Conservation (phyloP, 352 stramenopile genomes). For the Phytophthora pseudosyringae region DNA sequence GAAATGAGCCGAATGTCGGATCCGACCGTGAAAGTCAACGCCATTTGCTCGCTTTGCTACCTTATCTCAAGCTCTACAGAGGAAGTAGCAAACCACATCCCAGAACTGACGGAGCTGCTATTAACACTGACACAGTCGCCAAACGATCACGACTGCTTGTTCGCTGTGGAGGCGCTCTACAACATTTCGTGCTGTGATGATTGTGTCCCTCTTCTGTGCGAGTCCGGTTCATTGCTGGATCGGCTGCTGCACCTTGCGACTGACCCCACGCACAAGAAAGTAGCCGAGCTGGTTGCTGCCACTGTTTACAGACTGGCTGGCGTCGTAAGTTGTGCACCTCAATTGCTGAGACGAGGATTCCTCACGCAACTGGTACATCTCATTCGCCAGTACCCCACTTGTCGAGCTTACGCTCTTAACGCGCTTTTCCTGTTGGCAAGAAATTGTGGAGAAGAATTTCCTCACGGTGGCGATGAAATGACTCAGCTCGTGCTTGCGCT, state of each 20-base stretch:
- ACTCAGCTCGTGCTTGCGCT: slow-evolving; percentile 49
- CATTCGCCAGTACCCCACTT: slow-evolving; percentile 47
- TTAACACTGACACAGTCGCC: slow-evolving; percentile 49
- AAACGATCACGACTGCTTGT: slow-evolving; percentile 43
- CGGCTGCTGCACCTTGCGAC: slow-evolving; percentile 47
- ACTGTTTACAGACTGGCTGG: slow-evolving; percentile 62
- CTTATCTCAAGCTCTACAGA: slow-evolving; percentile 70
- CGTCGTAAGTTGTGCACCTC: slow-evolving; percentile 13
- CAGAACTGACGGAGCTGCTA: slow-evolving; percentile 62
- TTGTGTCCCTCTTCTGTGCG: slow-evolving; percentile 51
- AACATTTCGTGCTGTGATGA: slow-evolving; percentile 81
- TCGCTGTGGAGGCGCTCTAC: slow-evolving; percentile 73
- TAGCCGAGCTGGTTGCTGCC: slow-evolving; percentile 58
- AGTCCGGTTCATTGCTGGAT: slow-evolving; percentile 43
- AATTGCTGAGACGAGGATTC: slow-evolving; percentile 54
- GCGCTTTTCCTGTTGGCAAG: slow-evolving; percentile 60
- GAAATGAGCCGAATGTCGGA: slow-evolving; percentile 62
- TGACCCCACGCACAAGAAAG: slow-evolving; percentile 33
- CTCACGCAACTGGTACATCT: slow-evolving; percentile 58
- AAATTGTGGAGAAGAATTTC: slow-evolving; percentile 54
- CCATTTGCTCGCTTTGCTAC: slow-evolving; percentile 70
- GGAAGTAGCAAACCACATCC: slow-evolving; percentile 54
- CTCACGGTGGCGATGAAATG: slow-evolving; percentile 69
- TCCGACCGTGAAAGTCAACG: slow-evolving; percentile 65
- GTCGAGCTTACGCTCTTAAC: slow-evolving; percentile 57